Evolutionary conservation across 164 flowering plant species (phyloP), one percentile per base, ranked within the genome.

Genomic region (Euptelea pleiosperma): DNA sequence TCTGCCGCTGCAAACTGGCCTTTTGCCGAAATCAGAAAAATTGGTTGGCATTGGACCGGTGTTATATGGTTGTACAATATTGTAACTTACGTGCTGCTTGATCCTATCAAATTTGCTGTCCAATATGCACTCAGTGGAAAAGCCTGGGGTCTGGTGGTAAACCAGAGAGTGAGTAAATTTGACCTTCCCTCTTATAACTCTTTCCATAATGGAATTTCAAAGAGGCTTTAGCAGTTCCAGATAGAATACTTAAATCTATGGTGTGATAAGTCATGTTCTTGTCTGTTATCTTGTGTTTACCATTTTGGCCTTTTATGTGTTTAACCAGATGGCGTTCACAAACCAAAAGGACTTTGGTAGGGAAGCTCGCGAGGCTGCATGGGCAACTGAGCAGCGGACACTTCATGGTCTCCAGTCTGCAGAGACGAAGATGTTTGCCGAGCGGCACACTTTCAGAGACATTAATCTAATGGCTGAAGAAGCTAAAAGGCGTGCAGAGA

Each of bases 401-500:
- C 66, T 75, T 18, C 89, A 85, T 51, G 94, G 89, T 43, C 79
- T 83, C 8, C 73, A 68, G 22, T 58, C 96, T 8, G 46, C 44
- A 0, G 85, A 78, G 28, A 56, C 69, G 12, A 76, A 71, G 57
- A 33, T 55, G 46, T 71, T 70, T 41, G 35, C 57, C 14, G 85
- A 84, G 39, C 68, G 57, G 24, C 16, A 36, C 63, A 65, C 75
- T 25, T 75, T 71, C 46, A 62, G 80, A 48, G 94, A 85, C 36
- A 64, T 82, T 16, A 77, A 51, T 49, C 26, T 53, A 29, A 82
- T 89, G 86, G 97, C 94, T 1, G 97, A 87, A 61, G 86, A 85
- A 72, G 88, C 91, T 37, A 83, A 60, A 73, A 69, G 85, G 45
- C 80, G 94, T 8, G 97, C 97, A 39, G 92, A 89, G 52, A 75